phyloP scores from a whole-genome alignment of 208 protist species.

The Plasmodiophora brassicae region DNA sequence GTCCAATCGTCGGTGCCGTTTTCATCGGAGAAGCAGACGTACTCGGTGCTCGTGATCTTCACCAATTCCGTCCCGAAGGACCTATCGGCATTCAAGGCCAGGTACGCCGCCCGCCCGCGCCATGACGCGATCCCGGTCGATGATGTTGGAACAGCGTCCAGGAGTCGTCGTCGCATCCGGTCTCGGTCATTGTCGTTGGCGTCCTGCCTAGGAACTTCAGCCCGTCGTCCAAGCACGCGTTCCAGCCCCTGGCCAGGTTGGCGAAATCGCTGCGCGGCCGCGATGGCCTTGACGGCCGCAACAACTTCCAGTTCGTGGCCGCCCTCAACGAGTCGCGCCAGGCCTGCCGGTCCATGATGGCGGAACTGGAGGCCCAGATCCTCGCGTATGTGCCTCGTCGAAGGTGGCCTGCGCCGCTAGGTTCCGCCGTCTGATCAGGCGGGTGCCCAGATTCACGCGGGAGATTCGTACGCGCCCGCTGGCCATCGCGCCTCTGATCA shows the following conservation, averaged over 20 bases:
- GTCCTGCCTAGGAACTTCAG: not conserved
- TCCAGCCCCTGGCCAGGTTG: not conserved
- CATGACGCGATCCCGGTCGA: not conserved
- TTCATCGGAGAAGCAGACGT: too few relatives aligned
- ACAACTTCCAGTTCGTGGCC: conserved; percentile 1
- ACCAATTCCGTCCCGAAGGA: not conserved
- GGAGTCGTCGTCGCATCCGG: not conserved
- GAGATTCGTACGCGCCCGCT: not conserved
- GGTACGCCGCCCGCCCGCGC: not conserved
- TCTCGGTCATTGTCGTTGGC: not conserved
- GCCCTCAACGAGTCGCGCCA: not conserved
- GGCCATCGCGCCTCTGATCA: not conserved
- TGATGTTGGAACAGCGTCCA: not conserved
- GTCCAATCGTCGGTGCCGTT: too few relatives aligned
- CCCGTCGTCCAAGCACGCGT: not conserved
- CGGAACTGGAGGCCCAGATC: not conserved
- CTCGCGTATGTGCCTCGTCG: not conserved
- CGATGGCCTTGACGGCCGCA: not conserved
- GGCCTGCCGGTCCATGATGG: not conserved
- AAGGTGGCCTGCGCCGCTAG: too few relatives aligned
- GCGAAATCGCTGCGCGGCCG: not conserved
- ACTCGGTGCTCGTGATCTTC: not conserved
- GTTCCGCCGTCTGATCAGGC: too few relatives aligned
- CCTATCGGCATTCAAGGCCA: not conserved
- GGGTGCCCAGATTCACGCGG: not conserved